These are phyloP conservation scores for Mycena citricolor DNA, from an alignment of 1,284 basidiomycete genomes.

Conservation along the genomic window DNA sequence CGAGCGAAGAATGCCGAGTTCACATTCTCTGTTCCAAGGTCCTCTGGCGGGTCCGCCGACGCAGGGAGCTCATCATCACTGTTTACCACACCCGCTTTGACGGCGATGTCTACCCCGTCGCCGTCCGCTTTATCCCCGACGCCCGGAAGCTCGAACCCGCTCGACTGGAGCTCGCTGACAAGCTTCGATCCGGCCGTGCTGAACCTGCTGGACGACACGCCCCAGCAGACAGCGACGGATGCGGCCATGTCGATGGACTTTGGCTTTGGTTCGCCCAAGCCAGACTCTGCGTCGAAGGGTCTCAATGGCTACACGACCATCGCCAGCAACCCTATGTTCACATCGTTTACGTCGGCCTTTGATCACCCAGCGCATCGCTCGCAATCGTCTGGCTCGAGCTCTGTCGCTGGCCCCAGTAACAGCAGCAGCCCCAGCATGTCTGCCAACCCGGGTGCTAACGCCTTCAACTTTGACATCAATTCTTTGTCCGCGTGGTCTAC, in stretches of 20 bases:
- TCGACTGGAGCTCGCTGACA: constrained; percentile 64
- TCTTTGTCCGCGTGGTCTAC: constrained; percentile 43
- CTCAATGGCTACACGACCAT: constrained; percentile 59
- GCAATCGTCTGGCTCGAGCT: too few relatives aligned
- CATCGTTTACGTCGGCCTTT: constrained; percentile 72
- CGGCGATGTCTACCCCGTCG: constrained; percentile 23
- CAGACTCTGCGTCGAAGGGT: too few relatives aligned
- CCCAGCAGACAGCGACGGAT: constrained; percentile 49
- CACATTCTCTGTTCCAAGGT: constrained; percentile 69
- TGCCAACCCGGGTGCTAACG: constrained; percentile 27
- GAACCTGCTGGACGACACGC: constrained; percentile 57
- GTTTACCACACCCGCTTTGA: constrained; percentile 29
- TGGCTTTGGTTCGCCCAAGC: constrained; percentile 40
- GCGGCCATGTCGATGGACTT: constrained; percentile 64
- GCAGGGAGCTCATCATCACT: constrained; percentile 23
- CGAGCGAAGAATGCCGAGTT: constrained; percentile 47
- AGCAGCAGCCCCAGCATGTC: too few relatives aligned
- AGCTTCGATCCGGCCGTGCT: constrained; percentile 66
- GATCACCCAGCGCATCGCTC: too few relatives aligned
- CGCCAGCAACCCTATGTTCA: constrained; percentile 75
- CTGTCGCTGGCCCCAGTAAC: too few relatives aligned
- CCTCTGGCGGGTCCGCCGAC: constrained; percentile 23
- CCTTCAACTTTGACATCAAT: constrained; percentile 41
- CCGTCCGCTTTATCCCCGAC: constrained; percentile 34
- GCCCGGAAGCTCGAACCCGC: constrained; percentile 38